Percentiles rank a stretch among this genome's conserved stretches.
Conservation (phyloP, 495 filamentous ascomycete species). For the Tuber microsphaerosporum region DNA sequence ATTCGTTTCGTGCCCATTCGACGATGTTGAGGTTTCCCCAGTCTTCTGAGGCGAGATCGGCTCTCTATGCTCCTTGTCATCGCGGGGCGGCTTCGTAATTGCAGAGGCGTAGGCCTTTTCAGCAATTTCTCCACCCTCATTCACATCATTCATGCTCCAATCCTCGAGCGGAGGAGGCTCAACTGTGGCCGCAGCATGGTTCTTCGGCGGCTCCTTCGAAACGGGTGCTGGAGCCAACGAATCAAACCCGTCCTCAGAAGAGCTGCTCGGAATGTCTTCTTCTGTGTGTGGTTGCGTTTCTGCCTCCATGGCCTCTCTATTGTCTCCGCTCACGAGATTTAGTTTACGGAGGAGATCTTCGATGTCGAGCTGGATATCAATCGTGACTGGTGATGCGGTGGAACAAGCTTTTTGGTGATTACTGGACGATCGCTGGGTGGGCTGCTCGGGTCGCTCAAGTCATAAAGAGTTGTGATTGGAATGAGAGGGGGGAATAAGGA, state of each 20-base stretch:
- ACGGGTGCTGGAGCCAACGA: background rate
- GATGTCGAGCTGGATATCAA: background rate
- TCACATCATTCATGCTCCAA: background rate
- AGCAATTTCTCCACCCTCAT: background rate
- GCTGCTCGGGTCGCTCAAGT: background rate
- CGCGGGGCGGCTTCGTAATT: background rate
- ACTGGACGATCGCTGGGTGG: background rate
- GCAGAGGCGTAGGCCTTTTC: slow-evolving; percentile 3
- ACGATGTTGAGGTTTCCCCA: slow-evolving; percentile 15
- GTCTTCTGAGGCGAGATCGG: slow-evolving; percentile 15
- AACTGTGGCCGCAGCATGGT: background rate
- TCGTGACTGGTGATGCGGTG: background rate
- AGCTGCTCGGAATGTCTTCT: background rate
- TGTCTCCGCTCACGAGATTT: background rate
- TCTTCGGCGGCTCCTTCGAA: background rate
- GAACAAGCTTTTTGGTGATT: background rate
- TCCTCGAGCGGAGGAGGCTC: background rate
- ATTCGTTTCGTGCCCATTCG: slow-evolving; percentile 8
- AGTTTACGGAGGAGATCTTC: background rate
- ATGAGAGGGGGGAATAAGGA: background rate
- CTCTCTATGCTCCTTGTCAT: background rate
- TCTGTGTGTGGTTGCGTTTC: background rate
- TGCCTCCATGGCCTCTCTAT: background rate
- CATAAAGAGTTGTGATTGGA: background rate
- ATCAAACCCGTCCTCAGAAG: background rate